Percentiles rank a stretch among this genome's conserved stretches.
These are phyloP conservation scores for Sonneratia caseolaris DNA, from an alignment of 345 rosid species.

Conservation along the genomic window DNA sequence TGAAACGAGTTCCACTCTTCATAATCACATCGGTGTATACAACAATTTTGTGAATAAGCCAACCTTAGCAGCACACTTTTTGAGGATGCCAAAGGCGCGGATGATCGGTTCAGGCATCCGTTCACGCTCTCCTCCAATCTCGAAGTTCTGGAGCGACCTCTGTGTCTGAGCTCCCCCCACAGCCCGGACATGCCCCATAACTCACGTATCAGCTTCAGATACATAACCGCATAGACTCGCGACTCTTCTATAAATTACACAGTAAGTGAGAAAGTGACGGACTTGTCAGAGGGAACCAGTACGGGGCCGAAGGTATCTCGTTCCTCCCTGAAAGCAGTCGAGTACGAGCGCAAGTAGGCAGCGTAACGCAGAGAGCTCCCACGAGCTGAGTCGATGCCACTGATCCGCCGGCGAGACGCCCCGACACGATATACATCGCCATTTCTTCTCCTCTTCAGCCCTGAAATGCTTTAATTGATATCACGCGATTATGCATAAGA, in stretches of 20 bases:
- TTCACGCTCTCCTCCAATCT: slow-evolving; percentile 89
- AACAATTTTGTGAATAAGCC: neutral
- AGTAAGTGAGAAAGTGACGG: slow-evolving; percentile 2
- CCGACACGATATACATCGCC: slow-evolving; percentile 43
- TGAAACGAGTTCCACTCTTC: neutral
- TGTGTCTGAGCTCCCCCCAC: slow-evolving; percentile 99
- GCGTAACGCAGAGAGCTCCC: slow-evolving; percentile 41
- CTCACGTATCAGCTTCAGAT: neutral
- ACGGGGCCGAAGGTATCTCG: slow-evolving; percentile 89
- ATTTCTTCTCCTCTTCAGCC: slow-evolving; percentile 22
- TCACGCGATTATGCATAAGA: too few relatives aligned
- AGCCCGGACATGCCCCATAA: slow-evolving; percentile 26
- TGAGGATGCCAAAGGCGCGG: slow-evolving; percentile 87
- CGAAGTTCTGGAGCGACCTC: slow-evolving; percentile 87
- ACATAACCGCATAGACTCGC: neutral
- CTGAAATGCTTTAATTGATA: neutral
- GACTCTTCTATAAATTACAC: neutral
- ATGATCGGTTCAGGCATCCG: slow-evolving; percentile 90
- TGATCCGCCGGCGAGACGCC: slow-evolving; percentile 48
- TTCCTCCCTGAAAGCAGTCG: slow-evolving; percentile 74
- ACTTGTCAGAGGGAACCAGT: slow-evolving; percentile 79
- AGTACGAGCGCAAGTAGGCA: slow-evolving; percentile 39
- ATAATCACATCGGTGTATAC: neutral
- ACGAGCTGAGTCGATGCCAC: slow-evolving; percentile 19
- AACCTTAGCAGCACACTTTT: slow-evolving; percentile 96